Base-by-base conservation (phyloP, 768 basidiomycete genomes). In the Leccinum subtestaceum region DNA sequence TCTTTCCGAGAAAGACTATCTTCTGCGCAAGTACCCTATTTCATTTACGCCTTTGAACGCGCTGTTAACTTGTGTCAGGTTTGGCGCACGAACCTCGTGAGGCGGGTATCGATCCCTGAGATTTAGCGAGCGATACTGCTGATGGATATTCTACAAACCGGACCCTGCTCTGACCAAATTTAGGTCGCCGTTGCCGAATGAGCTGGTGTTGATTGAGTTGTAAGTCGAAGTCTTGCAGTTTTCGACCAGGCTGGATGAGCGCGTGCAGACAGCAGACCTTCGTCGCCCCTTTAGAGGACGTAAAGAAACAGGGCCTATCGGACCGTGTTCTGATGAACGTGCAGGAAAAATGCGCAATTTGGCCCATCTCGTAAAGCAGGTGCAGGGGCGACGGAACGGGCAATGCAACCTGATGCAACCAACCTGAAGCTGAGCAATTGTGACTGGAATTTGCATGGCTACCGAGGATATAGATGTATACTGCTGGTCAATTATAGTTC, bases 81-180 rank as follows among this genome's bases (percentile, higher is more conserved):
- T 9, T 69, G 58, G 60, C 46, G 69, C 23, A 57, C 65, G 9
- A 43, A 0, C 6, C 60, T 62, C 3, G 50, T 58, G 27, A 56
- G 29, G 29, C 62, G 65, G 0, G 21, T 64, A 38, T 50, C 65
- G 19, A 69, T 68, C 31, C 60, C 68, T 13, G 62, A 46, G n/a
- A 61, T 69, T 25, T 53, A 62, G 25, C n/a, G 59, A 27, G 67
- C 46, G 8, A 52, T 67, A 8, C 1, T 58, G 36, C 52, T 58
- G 1, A 64, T 69, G 19, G 58, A 66, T 4, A 55, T 62, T 64
- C 19, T 69, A 68, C 27, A 52, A 21, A 11, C 25, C 23, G 21
- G 21, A 0, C 13, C 45, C 5, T 27, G 5, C 11, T 4, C 23
- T 21, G 15, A 15, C 36, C 36, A 8, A 19, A 6, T 4, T 8